Percentiles rank a stretch among this genome's conserved stretches.
phyloP scores from a whole-genome alignment of 2,329 filamentous ascomycete genomes.

The Penicillium sp. region DNA sequence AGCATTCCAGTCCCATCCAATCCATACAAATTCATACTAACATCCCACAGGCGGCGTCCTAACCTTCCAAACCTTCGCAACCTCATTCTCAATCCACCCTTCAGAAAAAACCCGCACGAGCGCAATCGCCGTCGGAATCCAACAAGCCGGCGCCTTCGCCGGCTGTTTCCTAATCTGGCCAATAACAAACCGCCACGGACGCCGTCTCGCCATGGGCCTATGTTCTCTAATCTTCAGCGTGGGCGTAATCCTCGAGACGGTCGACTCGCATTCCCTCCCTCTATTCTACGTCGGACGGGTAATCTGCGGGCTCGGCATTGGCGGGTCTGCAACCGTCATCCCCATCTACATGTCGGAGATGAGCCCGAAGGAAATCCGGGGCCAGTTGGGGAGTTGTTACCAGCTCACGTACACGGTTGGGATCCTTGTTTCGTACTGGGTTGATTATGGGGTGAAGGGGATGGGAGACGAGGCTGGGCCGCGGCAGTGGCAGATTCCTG shows the following conservation, averaged over 20 bases:
- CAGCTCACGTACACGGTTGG: conserved; percentile 46
- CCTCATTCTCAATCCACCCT: conserved; percentile 37
- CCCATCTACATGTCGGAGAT: conserved; percentile 42
- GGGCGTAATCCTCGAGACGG: conserved; percentile 40
- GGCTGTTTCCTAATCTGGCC: conserved; percentile 46
- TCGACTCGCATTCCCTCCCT: conserved; percentile 39
- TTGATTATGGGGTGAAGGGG: conserved; percentile 41
- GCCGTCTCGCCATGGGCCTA: conserved; percentile 39
- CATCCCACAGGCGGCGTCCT: conserved; percentile 37
- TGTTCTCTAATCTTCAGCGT: conserved; percentile 43
- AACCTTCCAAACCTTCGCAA: conserved; percentile 39
- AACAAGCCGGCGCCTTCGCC: conserved; percentile 47
- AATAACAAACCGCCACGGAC: conserved; percentile 40
- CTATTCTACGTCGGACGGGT: conserved; percentile 43
- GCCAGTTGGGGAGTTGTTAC: conserved; percentile 45
- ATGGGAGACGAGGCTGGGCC: conserved; percentile 18
- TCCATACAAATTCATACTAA: background rate
- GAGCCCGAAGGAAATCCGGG: conserved; percentile 41
- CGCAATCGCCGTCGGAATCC: conserved; percentile 44
- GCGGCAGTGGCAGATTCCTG: conserved; percentile 49
- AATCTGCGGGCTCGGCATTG: conserved; percentile 43
- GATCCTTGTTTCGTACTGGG: conserved; percentile 47
- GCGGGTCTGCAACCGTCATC: conserved; percentile 39
- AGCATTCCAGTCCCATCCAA: background rate
- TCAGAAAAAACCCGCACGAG: conserved; percentile 38